A percentile compares a stretch with the other conserved stretches of the same genome.
These are phyloP conservation scores for Fraxinus dipetala DNA, from an alignment of 305 asterid species.

Conservation along the genomic window DNA sequence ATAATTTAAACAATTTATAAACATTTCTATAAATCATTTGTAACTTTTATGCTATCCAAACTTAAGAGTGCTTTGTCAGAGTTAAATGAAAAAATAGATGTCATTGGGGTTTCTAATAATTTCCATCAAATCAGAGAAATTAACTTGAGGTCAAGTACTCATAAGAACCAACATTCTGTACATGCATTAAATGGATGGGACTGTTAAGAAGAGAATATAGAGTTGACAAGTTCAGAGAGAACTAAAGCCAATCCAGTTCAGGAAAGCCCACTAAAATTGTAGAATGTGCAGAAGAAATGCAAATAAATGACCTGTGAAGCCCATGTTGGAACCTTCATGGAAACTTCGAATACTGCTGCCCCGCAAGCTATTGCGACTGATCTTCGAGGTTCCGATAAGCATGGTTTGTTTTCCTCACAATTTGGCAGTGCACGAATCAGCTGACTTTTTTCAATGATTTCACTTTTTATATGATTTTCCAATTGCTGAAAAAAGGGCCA, in stretches of 20 bases:
- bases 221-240: not conserved
- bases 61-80: not conserved
- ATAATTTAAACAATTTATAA: not conserved
- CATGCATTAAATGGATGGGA: not conserved
- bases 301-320: constrained; percentile 74
- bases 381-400: constrained; percentile 72
- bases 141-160: constrained; percentile 2
- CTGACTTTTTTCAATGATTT: constrained; percentile 66
- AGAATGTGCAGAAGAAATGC: constrained; percentile 2
- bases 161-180: not conserved
- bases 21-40: not conserved
- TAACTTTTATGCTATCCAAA: not conserved
- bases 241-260: not conserved
- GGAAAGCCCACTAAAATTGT: not conserved
- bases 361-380: constrained; percentile 92
- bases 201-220: not conserved
- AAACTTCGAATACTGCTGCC: constrained; percentile 76
- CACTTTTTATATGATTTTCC: constrained; percentile 96
- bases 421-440: constrained; percentile 57
- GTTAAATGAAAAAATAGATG: not conserved
- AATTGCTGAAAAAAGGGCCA: constrained; percentile 46
- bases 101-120: not conserved
- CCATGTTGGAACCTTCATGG: constrained; percentile 87
- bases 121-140: not conserved
- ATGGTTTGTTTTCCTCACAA: constrained; percentile 52